phyloP scores from a whole-genome alignment of 257 asterid species.

The Solanum bukasovii region DNA sequence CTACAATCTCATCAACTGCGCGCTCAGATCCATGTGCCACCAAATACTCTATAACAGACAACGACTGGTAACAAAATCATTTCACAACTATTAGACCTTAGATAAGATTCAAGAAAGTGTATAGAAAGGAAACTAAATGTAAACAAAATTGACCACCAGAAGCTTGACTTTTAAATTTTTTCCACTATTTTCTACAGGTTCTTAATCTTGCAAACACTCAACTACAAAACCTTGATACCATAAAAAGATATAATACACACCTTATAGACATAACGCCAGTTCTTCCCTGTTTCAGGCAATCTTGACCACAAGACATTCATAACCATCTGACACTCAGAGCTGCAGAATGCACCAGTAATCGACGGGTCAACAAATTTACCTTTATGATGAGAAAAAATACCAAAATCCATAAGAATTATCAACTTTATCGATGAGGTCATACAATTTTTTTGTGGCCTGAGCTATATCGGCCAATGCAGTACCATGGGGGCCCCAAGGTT shows the following conservation, averaged over 20 bases:
- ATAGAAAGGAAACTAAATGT: background rate
- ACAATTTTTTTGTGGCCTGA: constrained; percentile 87
- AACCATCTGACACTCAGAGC: constrained; percentile 83
- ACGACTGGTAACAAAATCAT: constrained; percentile 27
- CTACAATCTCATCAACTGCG: constrained; percentile 89
- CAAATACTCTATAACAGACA: constrained; percentile 95
- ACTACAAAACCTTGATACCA: background rate
- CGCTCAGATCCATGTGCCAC: constrained; percentile 96
- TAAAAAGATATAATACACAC: constrained; percentile 17
- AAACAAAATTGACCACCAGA: background rate
- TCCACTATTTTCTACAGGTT: background rate
- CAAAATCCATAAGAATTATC: background rate
- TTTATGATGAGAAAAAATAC: background rate
- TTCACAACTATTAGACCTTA: background rate
- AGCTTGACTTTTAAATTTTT: background rate
- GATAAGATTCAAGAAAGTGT: background rate
- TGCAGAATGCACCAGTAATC: constrained; percentile 29
- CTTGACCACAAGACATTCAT: constrained; percentile 90
- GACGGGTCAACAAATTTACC: background rate
- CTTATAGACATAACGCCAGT: constrained; percentile 92
- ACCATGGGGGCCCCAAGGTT: constrained; percentile 99
- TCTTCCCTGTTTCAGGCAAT: constrained; percentile 70
- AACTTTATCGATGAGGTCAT: constrained; percentile 4
- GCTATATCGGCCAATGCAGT: constrained; percentile 90
- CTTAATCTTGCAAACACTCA: background rate